phyloP scores from a whole-genome alignment of 1,284 basidiomycete species.

The Moesziomyces sp. region DNA sequence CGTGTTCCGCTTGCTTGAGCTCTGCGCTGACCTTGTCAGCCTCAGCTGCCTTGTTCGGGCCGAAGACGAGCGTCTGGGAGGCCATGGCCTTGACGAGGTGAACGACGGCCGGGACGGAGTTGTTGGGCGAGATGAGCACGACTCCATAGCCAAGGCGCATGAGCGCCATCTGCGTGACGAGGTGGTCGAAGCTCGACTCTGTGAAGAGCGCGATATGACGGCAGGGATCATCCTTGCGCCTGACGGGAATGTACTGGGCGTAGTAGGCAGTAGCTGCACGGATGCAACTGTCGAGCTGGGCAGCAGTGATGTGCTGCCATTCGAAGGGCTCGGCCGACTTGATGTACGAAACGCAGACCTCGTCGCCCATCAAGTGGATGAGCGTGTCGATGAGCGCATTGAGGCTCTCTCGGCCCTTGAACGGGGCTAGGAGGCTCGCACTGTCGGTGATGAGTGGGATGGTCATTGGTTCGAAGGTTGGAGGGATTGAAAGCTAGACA shows the following conservation, averaged over 20 bases:
- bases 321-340: slow-evolving; percentile 33
- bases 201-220: slow-evolving; percentile 23
- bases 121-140: slow-evolving; percentile 52
- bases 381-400: slow-evolving; percentile 39
- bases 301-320: slow-evolving; percentile 30
- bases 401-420: slow-evolving; percentile 15
- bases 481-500: background rate
- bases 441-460: slow-evolving; percentile 15
- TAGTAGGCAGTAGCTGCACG: slow-evolving; percentile 38
- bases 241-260: slow-evolving; percentile 11
- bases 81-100: slow-evolving; percentile 39
- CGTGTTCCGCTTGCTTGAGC: slow-evolving; percentile 7
- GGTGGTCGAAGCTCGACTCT: slow-evolving; percentile 22
- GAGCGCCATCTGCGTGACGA: slow-evolving; percentile 34
- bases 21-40: slow-evolving; percentile 5
- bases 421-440: slow-evolving; percentile 25
- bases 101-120: slow-evolving; percentile 33
- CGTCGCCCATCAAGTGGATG: slow-evolving; percentile 1
- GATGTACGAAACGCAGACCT: slow-evolving; percentile 24
- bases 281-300: slow-evolving; percentile 25
- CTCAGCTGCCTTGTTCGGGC: slow-evolving; percentile 5
- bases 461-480: slow-evolving; percentile 7
- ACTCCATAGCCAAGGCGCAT: slow-evolving; percentile 34
- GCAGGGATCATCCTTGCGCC: slow-evolving; percentile 13
- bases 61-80: slow-evolving; percentile 8